Evolutionary conservation across 306 rosid genomes (phyloP), one percentile per base, ranked within the genome.

Genomic region (Trichosanthes truncata): DNA sequence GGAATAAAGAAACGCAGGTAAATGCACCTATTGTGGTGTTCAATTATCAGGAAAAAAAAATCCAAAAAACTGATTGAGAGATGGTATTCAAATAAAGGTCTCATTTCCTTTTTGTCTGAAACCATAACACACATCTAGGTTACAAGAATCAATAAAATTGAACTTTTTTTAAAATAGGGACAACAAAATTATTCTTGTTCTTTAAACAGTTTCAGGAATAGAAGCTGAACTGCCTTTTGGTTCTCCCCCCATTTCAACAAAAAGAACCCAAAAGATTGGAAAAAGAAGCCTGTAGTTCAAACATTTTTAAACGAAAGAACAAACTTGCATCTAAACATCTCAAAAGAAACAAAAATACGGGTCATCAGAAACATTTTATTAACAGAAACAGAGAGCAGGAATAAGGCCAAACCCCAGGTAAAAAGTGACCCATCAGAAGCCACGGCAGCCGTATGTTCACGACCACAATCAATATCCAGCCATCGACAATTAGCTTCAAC

Each of bases 391-490:
- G 17, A 63, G 63, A n/a, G 63, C 43, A 74, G 10, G 29, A 59
- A 26, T 38, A 61, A 29, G 26, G 23, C 2, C 73, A 75, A 61
- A 94, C 98, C 98, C 97, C 98, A 94, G 55, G 97, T 85, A 80
- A 91, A 94, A 74, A 91, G 95, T 4, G 90, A 87, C 35, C 98
- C 98, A 81, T 92, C 95, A 10, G 97, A 92, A 65, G 97, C 92
- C 3, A 91, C 88, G 10, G 98, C 98, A 3, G 97, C 97, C 0
- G 98, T 94, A 75, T 94, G 97, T 86, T 92, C 98, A 0, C 97
- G 98, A 79, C 97, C 98, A 73, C 98, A 94, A 31, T 92, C 92
- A 72, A 94, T 89, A 80, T 94, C 98, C 82, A 89, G 79, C 98
- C 98, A 94, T 1, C 96, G 87, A 0, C 93, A 81, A 84, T 89